Base-by-base conservation (phyloP, 148 eudicot genomes). In the Chenopodium formosanum region DNA sequence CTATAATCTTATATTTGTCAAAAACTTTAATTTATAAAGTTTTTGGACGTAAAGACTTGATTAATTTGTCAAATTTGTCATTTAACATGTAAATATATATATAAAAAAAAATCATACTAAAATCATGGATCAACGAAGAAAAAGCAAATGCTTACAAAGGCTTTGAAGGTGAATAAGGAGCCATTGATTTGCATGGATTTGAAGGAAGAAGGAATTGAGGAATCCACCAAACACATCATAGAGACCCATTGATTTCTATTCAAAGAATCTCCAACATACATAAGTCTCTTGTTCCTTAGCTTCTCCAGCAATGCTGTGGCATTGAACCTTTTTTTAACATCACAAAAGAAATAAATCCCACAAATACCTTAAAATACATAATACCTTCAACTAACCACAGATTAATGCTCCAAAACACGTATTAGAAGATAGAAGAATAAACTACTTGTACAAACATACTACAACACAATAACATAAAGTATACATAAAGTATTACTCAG, bases 211-310 rank as follows among this genome's bases (percentile, higher is more conserved):
- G 90, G 86, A n/a, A 91, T 87, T 0, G 81, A 64, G 31, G 87
- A 78, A 23, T 92, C 92, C 9, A 93, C 85, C 70, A 95, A 78
- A 73, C 98, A 95, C 46, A 93, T 85, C 94, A 95, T 85, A 10
- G 98, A 95, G 9, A 92, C 90, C 98, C 97, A 93, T 85, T 95
- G 98, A 22, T 91, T 90, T 81, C 96, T 90, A 83, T 94, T 94
- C 25, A 94, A 47, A 0, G 96, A 94, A 80, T 94, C 98, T 19
- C 98, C 98, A 25, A 95, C 98, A 73, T 82, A 95, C 52, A 93
- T 87, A 11, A 93, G 75, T 87, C 94, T 89, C 75, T 93, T 95
- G 72, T 90, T 90, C 88, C 92, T 93, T 44, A 95, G 80, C 79
- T 82, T 90, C 91, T 92, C 93, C 62, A 95, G 72, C 82, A 95